Evolutionary conservation across 2,329 filamentous ascomycete species (phyloP), one percentile per base, ranked within the genome.

Genomic region (Arthrinium phaeospermum): DNA sequence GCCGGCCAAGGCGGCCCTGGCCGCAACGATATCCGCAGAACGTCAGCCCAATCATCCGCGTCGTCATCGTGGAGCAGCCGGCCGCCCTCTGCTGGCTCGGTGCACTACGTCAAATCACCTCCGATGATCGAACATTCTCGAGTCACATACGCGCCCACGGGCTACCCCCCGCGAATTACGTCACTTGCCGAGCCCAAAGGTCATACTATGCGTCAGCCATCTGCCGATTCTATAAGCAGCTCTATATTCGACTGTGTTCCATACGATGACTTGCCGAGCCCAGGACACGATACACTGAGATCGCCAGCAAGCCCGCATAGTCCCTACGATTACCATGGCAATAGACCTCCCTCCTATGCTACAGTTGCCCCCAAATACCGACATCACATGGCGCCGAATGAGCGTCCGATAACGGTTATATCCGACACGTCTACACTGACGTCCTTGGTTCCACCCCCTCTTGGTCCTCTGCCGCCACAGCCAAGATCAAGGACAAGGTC

Each of bases 191-290:
- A 64, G 27, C 70, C 71, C 49, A 73, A 74, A 61, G 71, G 73
- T 57, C 79, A 77, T 30, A 74, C 76, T 14, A 76, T 73, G 19
- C 78, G 78, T 22, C 79, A 77, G 37, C 79, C 77, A 14, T 82
- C 81, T 37, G 80, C 78, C 46, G 82, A 83, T 64, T 83, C 81
- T 5, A 76, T 80, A 30, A 81, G 81, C 68, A 82, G 81, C 71
- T 82, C 80, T 3, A 76, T 82, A 37, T 81, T 82, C 53, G 81
- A 82, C 41, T 71, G 79, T 14, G 75, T 81, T 37, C 79, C 79
- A 24, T 77, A 77, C 37, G 75, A 79, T 64, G 78, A 75, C 44
- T 70, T 74, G 13, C 71, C 73, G 46, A 79, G 72, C 47, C 75
- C 75, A 24, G 69, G 72, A 16, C 72, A 75, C 27, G 70, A 72